Evolutionary conservation across 2,329 filamentous ascomycete genomes (phyloP), one percentile per base, ranked within the genome.

Genomic region (Cryoendolithus antarcticus): DNA sequence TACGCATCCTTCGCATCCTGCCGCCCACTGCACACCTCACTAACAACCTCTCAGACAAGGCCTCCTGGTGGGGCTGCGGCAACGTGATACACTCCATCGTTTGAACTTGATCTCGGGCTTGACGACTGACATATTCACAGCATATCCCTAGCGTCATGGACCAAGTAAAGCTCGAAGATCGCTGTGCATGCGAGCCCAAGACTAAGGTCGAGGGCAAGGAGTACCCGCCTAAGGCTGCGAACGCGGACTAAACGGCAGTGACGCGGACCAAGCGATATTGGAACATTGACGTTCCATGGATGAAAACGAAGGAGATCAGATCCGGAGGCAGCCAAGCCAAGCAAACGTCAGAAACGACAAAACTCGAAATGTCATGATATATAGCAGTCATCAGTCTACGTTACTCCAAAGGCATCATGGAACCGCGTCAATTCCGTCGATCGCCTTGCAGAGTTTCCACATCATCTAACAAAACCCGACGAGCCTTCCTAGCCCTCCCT

Each of bases 181-280:
- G 78, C 61, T 86, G 81, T 64, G 65, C 63, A 15, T 86, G 80
- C 56, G 64, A 70, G 50, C 79, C 80, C 21, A 72, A 73, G 54
- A 64, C 82, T 45, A 70, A 76, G 53, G 64, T 66, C 31, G 69
- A 74, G 40, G 77, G 75, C 34, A 73, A 72, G 52, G 51, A 69
- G 52, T 83, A 82, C 52, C 79, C 79, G 43, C 77, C 78, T 19
- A 79, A 73, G 70, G 76, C 69, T 4, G 61, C 58, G 30, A 56
- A 30, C 10, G 38, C 38, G n/a, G 37, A 38, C 21, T 38, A 31
- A 38, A 10, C 13, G 12, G n/a, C 8, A 15, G 7, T 13, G 2
- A 19, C n/a, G n/a, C n/a, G n/a, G n/a, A n/a, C n/a, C n/a, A n/a
- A n/a, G n/a, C n/a, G n/a, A n/a, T n/a, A n/a, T n/a, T n/a, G n/a